These are phyloP conservation scores for Buddleja alternifolia DNA, from an alignment of 257 asterid genomes.

Conservation along the genomic window DNA sequence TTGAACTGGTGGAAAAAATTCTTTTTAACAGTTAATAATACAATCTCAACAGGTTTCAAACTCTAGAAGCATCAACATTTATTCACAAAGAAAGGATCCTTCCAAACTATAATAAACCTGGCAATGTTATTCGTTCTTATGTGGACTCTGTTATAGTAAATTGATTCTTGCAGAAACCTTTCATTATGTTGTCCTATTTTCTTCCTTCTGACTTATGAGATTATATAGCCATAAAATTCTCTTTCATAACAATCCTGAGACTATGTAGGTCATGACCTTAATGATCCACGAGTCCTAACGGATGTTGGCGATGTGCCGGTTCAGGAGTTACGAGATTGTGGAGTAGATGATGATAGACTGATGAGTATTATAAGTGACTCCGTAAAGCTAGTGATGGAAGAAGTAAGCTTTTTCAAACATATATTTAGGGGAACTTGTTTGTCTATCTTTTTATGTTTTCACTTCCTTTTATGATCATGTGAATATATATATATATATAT, in stretches of 20 bases:
- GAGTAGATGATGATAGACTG: constrained; percentile 87
- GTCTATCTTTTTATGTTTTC: background rate
- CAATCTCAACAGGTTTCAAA: too few species aligned
- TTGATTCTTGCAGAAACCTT: background rate
- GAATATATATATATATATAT: constrained; percentile 11
- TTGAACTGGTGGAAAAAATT: too few species aligned
- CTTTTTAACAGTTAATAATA: too few species aligned
- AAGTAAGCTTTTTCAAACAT: constrained; percentile 56
- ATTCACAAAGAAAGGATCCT: background rate
- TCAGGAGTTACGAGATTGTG: constrained; percentile 93
- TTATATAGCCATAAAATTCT: background rate
- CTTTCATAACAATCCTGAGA: constrained; percentile 19
- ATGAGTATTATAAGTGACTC: constrained; percentile 85
- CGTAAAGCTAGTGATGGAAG: constrained; percentile 93
- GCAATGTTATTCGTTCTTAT: too few species aligned
- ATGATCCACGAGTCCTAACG: constrained; percentile 82
- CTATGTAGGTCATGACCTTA: constrained; percentile 75
- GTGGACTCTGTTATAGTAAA: background rate
- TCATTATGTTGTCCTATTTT: background rate
- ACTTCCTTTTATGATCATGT: constrained; percentile 6
- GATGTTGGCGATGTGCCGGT: constrained; percentile 97
- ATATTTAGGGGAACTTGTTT: background rate
- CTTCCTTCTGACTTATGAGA: background rate
- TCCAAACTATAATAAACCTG: background rate
- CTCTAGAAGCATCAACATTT: background rate